Percentiles rank a stretch among this genome's conserved stretches.
phyloP scores from a whole-genome alignment of 495 filamentous ascomycete genomes.

The Penicillium silybi region DNA sequence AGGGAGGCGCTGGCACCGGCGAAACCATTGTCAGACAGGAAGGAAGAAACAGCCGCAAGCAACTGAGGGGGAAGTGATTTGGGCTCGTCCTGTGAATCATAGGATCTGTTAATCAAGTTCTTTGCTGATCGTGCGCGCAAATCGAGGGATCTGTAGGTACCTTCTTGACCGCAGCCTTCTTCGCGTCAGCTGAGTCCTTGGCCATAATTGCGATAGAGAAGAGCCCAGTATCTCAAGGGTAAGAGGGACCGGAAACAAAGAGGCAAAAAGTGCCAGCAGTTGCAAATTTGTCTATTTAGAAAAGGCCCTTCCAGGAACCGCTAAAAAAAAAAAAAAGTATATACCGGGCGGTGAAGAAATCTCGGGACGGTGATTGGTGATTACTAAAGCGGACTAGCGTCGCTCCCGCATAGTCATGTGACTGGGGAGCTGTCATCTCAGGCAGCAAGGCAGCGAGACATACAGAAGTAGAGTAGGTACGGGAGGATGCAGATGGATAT shows the following conservation, averaged over 20 bases:
- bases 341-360: slow-evolving; percentile 19
- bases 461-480: background rate
- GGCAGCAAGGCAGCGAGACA: background rate
- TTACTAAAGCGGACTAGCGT: background rate
- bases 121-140: background rate
- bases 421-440: background rate
- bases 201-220: slow-evolving; percentile 30
- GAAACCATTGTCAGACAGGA: slow-evolving; percentile 64
- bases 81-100: slow-evolving; percentile 8
- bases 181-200: slow-evolving; percentile 22
- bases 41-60: slow-evolving; percentile 60
- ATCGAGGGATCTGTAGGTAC: slow-evolving; percentile 11
- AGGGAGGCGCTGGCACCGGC: slow-evolving; percentile 55
- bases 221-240: background rate
- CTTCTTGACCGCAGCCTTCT: slow-evolving; percentile 37
- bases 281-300: slow-evolving; percentile 5
- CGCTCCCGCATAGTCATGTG: slow-evolving; percentile 12
- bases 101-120: slow-evolving; percentile 7
- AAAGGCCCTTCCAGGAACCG: slow-evolving; percentile 21
- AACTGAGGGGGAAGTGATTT: slow-evolving; percentile 49
- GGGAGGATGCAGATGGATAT: background rate
- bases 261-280: background rate
- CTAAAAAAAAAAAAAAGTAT: slow-evolving; percentile 30
- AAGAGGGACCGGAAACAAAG: slow-evolving; percentile 1
- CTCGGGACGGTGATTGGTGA: background rate